Evolutionary conservation across 176 grass and related monocot species (phyloP).

Genomic region (Juncus inflexus): DNA sequence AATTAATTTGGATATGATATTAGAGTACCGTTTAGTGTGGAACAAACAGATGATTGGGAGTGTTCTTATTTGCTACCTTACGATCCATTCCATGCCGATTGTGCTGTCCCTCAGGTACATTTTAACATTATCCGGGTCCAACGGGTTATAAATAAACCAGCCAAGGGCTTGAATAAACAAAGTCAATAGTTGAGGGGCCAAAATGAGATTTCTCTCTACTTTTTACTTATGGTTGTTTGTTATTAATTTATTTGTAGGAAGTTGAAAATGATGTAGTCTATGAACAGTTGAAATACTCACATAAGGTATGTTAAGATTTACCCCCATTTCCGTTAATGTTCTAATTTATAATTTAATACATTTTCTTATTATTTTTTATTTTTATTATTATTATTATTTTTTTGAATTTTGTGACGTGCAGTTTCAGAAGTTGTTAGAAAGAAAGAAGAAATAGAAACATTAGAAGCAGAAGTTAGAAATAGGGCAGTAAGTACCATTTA

Average conservation of each 20-base stretch:
- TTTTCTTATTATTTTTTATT: neutral
- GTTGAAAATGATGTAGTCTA: conserved; percentile 65
- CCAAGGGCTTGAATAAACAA: conserved; percentile 15
- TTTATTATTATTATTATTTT: neutral
- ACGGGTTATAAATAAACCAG: conserved; percentile 1
- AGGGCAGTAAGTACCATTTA: neutral
- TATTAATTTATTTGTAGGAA: conserved; percentile 52
- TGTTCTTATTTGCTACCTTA: conserved; percentile 81
- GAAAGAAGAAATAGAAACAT: neutral
- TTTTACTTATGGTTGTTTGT: conserved; percentile 16
- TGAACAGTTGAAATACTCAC: conserved; percentile 67
- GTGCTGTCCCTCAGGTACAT: conserved; percentile 92
- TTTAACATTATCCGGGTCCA: conserved; percentile 25
- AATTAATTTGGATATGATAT: conserved; percentile 11
- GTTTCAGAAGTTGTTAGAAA: conserved; percentile 17
- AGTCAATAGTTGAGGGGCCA: conserved; percentile 2
- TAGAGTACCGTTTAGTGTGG: conserved; percentile 71
- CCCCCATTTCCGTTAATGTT: neutral
- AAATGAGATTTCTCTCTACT: conserved; percentile 1
- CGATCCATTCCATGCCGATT: conserved; percentile 89
- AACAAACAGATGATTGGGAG: conserved; percentile 93
- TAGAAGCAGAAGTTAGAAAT: neutral
- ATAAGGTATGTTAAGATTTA: conserved; percentile 38
- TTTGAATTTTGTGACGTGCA: conserved; percentile 10
- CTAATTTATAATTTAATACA: neutral